A percentile compares a stretch with the other conserved stretches of the same genome.
phyloP scores from a whole-genome alignment of 2,329 filamentous ascomycete species.

The Microcera coccophila region DNA sequence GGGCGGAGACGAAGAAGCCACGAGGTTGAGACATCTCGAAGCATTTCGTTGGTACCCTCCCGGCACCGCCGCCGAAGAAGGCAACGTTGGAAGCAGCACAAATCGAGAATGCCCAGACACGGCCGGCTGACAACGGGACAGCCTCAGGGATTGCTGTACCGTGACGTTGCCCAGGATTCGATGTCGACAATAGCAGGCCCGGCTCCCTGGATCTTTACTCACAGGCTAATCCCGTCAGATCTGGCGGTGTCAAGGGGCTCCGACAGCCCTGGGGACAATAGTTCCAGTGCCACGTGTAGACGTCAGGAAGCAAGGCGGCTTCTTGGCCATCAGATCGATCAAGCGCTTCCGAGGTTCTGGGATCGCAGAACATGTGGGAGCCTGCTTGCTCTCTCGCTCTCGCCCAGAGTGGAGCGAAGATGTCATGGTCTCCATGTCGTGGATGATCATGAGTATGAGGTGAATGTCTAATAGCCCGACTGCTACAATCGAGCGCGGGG shows the following conservation, averaged over 20 bases:
- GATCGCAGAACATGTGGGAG: not conserved
- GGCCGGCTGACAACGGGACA: not conserved
- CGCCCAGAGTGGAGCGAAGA: not conserved
- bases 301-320: not conserved
- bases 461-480: too few species aligned
- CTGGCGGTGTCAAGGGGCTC: slow-evolving; percentile 10
- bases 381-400: not conserved
- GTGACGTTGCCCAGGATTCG: slow-evolving; percentile 13
- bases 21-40: not conserved
- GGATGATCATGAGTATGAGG: too few species aligned
- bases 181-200: slow-evolving; percentile 12
- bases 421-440: not conserved
- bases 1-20: not conserved
- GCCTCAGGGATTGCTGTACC: not conserved
- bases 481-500: too few species aligned
- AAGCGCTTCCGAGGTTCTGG: not conserved
- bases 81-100: slow-evolving; percentile 4
- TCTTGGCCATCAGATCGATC: not conserved
- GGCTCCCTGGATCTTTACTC: slow-evolving; percentile 9
- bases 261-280: not conserved
- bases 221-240: slow-evolving; percentile 4
- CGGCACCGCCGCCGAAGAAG: slow-evolving; percentile 6
- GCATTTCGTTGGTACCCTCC: slow-evolving; percentile 7
- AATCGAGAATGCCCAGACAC: slow-evolving; percentile 4
- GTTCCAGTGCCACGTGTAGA: not conserved